Percentiles rank a stretch among this genome's conserved stretches.
Conservation (phyloP, 352 stramenopile genomes). For the Elongisporangium anandrum region DNA sequence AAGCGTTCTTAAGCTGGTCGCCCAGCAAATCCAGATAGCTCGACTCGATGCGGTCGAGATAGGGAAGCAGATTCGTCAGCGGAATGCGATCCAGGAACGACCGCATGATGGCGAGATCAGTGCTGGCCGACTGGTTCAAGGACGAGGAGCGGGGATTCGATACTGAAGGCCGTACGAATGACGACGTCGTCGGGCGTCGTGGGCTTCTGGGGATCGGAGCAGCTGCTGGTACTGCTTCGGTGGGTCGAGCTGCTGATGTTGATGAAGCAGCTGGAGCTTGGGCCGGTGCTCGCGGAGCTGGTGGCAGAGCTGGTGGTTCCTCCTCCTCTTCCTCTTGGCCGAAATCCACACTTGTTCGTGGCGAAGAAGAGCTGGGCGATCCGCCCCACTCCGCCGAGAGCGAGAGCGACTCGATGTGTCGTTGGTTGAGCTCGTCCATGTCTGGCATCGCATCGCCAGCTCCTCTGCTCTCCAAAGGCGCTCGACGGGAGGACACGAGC, state of each 20-base stretch:
- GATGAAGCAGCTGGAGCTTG: too few relatives aligned
- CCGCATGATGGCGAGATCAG: neutral
- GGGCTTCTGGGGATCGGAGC: too few relatives aligned
- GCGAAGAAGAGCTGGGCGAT: too few relatives aligned
- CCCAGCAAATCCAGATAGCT: neutral
- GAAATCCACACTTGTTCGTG: too few relatives aligned
- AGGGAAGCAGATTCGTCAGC: neutral
- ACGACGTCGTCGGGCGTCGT: neutral
- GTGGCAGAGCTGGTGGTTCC: too few relatives aligned
- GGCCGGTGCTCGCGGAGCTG: too few relatives aligned
- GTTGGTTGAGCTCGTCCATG: neutral
- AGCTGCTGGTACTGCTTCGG: too few relatives aligned
- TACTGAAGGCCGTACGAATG: neutral
- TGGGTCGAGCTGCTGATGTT: too few relatives aligned
- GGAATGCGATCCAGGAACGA: constrained; percentile 1
- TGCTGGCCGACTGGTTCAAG: neutral
- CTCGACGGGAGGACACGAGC: constrained; percentile 2
- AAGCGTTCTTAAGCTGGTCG: neutral
- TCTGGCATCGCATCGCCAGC: neutral
- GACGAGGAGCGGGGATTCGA: neutral
- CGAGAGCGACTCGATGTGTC: neutral
- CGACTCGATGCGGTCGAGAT: neutral
- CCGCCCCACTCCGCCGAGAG: too few relatives aligned
- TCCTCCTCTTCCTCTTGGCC: too few relatives aligned
- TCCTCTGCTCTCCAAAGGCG: neutral